Percentiles rank a stretch among this genome's conserved stretches.
phyloP scores from a whole-genome alignment of 2,329 filamentous ascomycete species.

The Scortechinia acanthostroma region DNA sequence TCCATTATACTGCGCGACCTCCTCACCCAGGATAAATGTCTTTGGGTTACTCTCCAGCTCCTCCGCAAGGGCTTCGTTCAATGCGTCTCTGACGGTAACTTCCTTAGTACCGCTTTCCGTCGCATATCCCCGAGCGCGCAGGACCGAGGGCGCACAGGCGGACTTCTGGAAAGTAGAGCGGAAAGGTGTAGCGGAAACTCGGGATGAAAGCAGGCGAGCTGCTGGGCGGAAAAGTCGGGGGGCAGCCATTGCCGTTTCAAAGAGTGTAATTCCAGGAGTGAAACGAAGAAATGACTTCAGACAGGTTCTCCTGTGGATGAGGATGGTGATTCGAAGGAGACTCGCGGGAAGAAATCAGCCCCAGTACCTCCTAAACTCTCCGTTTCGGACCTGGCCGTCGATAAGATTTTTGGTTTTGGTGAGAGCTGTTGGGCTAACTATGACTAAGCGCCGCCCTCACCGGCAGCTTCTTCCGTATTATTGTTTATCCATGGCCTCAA shows the following conservation, averaged over 20 bases:
- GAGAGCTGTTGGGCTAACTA: neutral
- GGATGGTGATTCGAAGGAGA: no score
- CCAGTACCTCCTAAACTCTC: no score
- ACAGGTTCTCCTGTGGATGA: no score
- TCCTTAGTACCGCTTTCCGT: conserved; percentile 65
- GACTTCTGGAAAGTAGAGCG: neutral
- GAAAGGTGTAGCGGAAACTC: neutral
- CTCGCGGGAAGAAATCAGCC: no score
- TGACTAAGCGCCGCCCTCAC: neutral
- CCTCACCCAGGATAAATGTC: conserved; percentile 93
- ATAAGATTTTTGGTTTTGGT: neutral
- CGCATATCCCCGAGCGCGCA: conserved; percentile 48
- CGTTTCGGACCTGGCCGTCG: no score
- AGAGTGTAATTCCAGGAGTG: no score
- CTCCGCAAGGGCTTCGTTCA: conserved; percentile 96
- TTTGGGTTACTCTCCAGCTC: conserved; percentile 91
- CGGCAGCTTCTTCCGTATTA: neutral
- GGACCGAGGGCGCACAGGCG: conserved; percentile 24
- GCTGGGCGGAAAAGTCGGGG: conserved; percentile 1
- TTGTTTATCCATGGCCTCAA: no score
- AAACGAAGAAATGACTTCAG: no score
- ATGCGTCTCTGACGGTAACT: conserved; percentile 90
- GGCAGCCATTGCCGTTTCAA: neutral
- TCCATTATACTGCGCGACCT: conserved; percentile 99
- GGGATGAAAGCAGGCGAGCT: conserved; percentile 1